Conservation (phyloP, 768 basidiomycete genomes). For the Podaxis sp. region DNA sequence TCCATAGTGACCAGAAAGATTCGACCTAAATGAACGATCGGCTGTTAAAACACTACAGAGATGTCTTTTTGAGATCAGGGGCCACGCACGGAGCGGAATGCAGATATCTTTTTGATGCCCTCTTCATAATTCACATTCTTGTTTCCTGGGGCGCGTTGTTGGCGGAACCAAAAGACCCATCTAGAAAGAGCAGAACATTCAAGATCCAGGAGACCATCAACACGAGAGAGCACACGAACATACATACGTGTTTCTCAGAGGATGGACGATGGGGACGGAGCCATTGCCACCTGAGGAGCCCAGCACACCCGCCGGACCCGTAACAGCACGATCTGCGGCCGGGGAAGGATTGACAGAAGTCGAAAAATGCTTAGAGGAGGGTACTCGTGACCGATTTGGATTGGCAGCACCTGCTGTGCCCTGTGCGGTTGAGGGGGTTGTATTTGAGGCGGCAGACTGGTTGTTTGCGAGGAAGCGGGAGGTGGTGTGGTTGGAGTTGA, state of each 20-base stretch:
- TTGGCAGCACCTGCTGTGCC: constrained; percentile 21
- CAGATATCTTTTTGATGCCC: constrained; percentile 89
- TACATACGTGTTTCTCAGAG: constrained; percentile 88
- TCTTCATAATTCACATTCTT: constrained; percentile 93
- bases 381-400: constrained; percentile 43
- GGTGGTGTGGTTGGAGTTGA: constrained; percentile 83
- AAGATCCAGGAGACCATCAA: constrained; percentile 24
- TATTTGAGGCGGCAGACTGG: not conserved
- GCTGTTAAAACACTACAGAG: not conserved
- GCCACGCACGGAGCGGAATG: constrained; percentile 77
- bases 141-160: constrained; percentile 86
- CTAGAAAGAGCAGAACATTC: constrained; percentile 36
- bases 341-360: constrained; percentile 32
- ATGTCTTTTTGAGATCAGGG: not conserved
- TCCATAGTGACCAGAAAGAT: constrained; percentile 94
- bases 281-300: constrained; percentile 31
- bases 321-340: constrained; percentile 37
- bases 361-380: constrained; percentile 74
- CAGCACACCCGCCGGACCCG: constrained; percentile 11
- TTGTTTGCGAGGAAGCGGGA: constrained; percentile 67
- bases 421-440: constrained; percentile 17
- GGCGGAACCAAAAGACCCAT: constrained; percentile 92
- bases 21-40: constrained; percentile 60
- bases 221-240: constrained; percentile 39
- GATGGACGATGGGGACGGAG: constrained; percentile 52